Base-by-base conservation (phyloP, 257 asterid species). In the Solanum piurae region DNA sequence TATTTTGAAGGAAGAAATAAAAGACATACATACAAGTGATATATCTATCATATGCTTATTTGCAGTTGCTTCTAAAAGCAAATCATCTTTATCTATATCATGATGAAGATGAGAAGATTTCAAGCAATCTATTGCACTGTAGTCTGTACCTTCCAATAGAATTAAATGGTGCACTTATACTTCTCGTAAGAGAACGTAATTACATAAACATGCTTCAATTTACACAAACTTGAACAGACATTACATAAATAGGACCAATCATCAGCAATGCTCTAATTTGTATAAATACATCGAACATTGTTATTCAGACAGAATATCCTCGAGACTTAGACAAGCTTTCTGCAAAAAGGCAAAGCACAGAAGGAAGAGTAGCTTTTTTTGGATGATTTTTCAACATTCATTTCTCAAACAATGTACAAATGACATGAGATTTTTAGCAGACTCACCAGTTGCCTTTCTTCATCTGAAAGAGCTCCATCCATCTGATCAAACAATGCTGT, bases 381-480 rank as follows among this genome's bases (percentile, higher is more conserved):
- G 68, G 37, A 46, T 80, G 68, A 46, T 29, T 52, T 29, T 14
- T 38, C 79, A 68, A 38, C 82, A 36, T 37, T 85, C 20, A 44
- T 44, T 79, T 79, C 66, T 36, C 55, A 16, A 42, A 21, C 52
- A 64, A 73, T 12, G 77, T 23, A 77, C 12, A 68, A 23, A 31
- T 73, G 29, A 36, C 72, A 58, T 18, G 23, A 34, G 82, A 31
- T 66, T 42, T 58, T 66, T 21, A 20, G 58, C 68, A 40, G 33
- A 86, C 96, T 90, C 88, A 95, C 99, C 94, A 97, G 90, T 77
- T 92, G 93, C 58, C 77, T 88, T 91, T 97, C 98, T 92, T 96
- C 99, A 88, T 96, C 98, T 16, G 94, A 88, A 68, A 97, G 96
- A 62, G 98, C 88, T 85, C 88, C 91, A 44, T 94, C 98, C 98